These are phyloP conservation scores for Lithospermum erythrorhizon DNA, from an alignment of 257 asterid species.

Conservation along the genomic window DNA sequence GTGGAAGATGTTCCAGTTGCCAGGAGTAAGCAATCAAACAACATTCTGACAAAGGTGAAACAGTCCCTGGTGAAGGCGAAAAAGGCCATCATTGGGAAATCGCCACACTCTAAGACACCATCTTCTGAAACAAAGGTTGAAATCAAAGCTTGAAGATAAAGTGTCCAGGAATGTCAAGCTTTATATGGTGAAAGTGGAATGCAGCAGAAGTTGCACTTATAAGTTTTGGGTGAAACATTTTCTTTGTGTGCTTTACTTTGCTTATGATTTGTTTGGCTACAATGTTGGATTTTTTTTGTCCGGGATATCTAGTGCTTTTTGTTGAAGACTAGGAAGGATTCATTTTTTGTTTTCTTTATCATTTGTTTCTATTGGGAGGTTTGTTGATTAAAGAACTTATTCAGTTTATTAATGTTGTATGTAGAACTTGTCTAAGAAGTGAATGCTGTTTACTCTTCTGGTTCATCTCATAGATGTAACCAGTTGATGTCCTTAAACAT, in stretches of 20 bases:
- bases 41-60: slow-evolving; percentile 63
- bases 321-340: background rate
- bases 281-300: background rate
- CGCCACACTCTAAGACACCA: slow-evolving; percentile 43
- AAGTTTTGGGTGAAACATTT: no score
- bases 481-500: background rate
- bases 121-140: slow-evolving; percentile 37
- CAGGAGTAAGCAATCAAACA: slow-evolving; percentile 50
- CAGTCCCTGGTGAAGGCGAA: slow-evolving; percentile 85
- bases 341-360: background rate
- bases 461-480: no score
- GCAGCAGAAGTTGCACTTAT: background rate
- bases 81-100: slow-evolving; percentile 77
- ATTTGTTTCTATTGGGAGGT: background rate
- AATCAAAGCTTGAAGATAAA: slow-evolving; percentile 24
- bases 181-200: slow-evolving; percentile 12
- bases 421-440: background rate
- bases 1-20: slow-evolving; percentile 35
- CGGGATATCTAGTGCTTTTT: background rate
- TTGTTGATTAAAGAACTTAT: background rate
- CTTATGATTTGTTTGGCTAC: background rate
- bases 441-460: background rate
- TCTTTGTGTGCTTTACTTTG: background rate
- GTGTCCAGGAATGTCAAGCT: slow-evolving; percentile 14
- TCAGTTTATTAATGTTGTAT: background rate